These are phyloP conservation scores for Ogataea corticis DNA, from an alignment of 805 yeast species.

Conservation along the genomic window DNA sequence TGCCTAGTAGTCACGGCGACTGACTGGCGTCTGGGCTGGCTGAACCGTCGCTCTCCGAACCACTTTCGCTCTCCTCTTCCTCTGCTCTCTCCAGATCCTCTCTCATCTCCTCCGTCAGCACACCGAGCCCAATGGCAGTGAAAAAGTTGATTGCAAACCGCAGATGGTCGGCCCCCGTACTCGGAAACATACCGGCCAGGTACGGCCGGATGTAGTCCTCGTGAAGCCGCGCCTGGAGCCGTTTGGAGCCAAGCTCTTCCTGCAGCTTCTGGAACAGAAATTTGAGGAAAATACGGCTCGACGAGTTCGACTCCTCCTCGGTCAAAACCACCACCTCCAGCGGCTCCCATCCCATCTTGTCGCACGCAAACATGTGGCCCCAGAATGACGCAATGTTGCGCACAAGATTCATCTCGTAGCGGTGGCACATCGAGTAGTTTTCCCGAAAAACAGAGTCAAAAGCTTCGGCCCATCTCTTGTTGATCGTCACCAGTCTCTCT, in stretches of 20 bases:
- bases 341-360: slow-evolving; percentile 63
- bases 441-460: slow-evolving; percentile 55
- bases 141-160: slow-evolving; percentile 86
- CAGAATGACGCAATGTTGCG: slow-evolving; percentile 81
- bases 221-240: slow-evolving; percentile 48
- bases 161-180: slow-evolving; percentile 47
- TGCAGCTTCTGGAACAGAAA: slow-evolving; percentile 77
- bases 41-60: slow-evolving; percentile 16
- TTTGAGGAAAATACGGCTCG: slow-evolving; percentile 78
- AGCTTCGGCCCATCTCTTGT: slow-evolving; percentile 55
- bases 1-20: no score
- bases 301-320: slow-evolving; percentile 73
- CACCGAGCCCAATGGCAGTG: slow-evolving; percentile 89
- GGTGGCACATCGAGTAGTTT: slow-evolving; percentile 59
- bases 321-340: slow-evolving; percentile 59
- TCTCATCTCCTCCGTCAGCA: slow-evolving; percentile 82
- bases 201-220: slow-evolving; percentile 53
- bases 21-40: not conserved
- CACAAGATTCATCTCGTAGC: slow-evolving; percentile 69
- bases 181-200: slow-evolving; percentile 67
- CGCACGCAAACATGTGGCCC: slow-evolving; percentile 80
- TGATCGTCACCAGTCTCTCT: slow-evolving; percentile 57
- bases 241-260: slow-evolving; percentile 67
- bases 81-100: slow-evolving; percentile 31
- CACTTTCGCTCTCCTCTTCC: slow-evolving; percentile 33